A percentile compares a stretch with the other conserved stretches of the same genome.
phyloP scores from a whole-genome alignment of 2,329 filamentous ascomycete species.

The Fusarium pilosicola region DNA sequence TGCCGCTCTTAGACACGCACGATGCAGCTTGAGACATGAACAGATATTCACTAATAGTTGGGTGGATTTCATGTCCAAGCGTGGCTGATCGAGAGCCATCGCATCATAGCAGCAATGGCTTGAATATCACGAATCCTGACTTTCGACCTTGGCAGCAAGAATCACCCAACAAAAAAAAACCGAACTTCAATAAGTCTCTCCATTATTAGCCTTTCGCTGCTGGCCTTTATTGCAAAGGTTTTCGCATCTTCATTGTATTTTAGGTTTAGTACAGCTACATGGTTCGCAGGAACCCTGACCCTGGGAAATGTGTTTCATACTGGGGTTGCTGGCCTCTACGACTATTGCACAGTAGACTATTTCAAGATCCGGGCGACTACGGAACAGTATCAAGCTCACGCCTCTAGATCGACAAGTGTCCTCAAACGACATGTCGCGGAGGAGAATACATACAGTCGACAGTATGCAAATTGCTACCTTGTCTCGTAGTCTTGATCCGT shows the following conservation, averaged over 20 bases:
- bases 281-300: conserved; percentile 20
- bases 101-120: neutral
- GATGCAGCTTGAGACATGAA: conserved; percentile 3
- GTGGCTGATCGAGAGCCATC: neutral
- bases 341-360: conserved; percentile 3
- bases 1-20: conserved; percentile 20
- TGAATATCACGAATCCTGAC: neutral
- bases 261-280: conserved; percentile 21
- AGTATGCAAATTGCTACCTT: neutral
- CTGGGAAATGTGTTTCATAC: conserved; percentile 32
- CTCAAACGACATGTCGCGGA: neutral
- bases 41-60: neutral
- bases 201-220: neutral
- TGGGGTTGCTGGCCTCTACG: conserved; percentile 10
- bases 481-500: neutral
- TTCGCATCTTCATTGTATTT: conserved; percentile 21
- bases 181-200: neutral
- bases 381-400: neutral
- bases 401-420: neutral
- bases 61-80: conserved; percentile 8
- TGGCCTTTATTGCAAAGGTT: neutral
- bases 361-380: conserved; percentile 9
- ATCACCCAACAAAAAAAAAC: neutral
- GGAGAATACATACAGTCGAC: neutral
- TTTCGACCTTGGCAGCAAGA: neutral